These are phyloP conservation scores for Cryptococcus sp. DNA, from an alignment of 1,284 basidiomycete species.

Conservation along the genomic window DNA sequence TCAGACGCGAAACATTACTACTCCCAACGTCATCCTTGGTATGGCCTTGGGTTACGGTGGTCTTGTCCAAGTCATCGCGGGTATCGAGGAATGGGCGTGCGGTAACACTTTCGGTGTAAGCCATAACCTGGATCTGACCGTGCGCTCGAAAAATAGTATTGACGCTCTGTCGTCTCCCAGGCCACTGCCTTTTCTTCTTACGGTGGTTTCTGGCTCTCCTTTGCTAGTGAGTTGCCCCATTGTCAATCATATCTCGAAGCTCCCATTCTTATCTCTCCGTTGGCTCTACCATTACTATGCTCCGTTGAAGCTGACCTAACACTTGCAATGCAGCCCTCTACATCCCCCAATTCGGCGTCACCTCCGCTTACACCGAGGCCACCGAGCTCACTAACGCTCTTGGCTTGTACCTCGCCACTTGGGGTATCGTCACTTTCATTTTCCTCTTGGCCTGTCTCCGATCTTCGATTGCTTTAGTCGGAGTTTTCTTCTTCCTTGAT, in stretches of 20 bases:
- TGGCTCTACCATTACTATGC: background rate
- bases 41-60: constrained; percentile 83
- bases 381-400: constrained; percentile 56
- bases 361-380: constrained; percentile 44
- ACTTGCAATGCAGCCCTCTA: constrained; percentile 31
- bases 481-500: constrained; percentile 71
- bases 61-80: constrained; percentile 65
- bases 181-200: constrained; percentile 75
- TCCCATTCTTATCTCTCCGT: background rate
- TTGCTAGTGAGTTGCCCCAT: constrained; percentile 39
- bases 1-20: constrained; percentile 50
- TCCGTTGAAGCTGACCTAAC: background rate
- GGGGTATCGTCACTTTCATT: constrained; percentile 44
- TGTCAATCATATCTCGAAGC: background rate
- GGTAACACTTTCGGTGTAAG: constrained; percentile 61
- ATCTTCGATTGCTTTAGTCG: constrained; percentile 65
- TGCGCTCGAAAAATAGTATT: background rate
- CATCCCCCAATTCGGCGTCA: constrained; percentile 57
- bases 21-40: constrained; percentile 74
- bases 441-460: constrained; percentile 62
- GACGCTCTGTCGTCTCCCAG: background rate
- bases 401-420: constrained; percentile 54
- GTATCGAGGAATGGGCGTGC: constrained; percentile 67
- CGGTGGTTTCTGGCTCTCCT: constrained; percentile 83
- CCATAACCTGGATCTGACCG: background rate